Conservation (phyloP, 108 stramenopile species). For the Conticribra guillardii region DNA sequence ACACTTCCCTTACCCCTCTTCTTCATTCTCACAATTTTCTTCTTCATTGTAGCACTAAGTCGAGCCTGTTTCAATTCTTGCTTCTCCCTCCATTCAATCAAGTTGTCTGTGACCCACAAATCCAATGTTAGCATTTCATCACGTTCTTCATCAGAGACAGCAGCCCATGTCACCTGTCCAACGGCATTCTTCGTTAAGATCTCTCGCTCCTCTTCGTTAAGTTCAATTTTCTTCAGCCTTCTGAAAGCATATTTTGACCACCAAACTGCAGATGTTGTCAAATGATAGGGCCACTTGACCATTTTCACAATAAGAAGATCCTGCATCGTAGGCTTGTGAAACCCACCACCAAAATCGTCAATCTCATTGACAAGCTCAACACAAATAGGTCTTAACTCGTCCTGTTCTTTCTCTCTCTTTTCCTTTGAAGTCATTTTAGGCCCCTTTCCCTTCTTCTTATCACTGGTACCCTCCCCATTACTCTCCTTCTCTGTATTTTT, state of each 20-base stretch:
- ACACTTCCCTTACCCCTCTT: slow-evolving; percentile 3
- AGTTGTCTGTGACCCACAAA: slow-evolving; percentile 74
- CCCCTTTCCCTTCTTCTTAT: slow-evolving; percentile 52
- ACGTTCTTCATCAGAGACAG: slow-evolving; percentile 72
- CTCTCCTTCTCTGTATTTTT: slow-evolving; percentile 26
- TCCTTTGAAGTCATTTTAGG: slow-evolving; percentile 56
- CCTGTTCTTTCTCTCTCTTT: slow-evolving; percentile 66
- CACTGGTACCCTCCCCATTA: slow-evolving; percentile 23
- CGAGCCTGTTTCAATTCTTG: slow-evolving; percentile 67
- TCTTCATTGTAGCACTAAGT: slow-evolving; percentile 64
- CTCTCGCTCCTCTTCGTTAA: slow-evolving; percentile 73
- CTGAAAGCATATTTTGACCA: slow-evolving; percentile 62
- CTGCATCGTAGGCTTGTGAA: slow-evolving; percentile 82
- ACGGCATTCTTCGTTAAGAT: slow-evolving; percentile 84
- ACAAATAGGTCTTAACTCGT: slow-evolving; percentile 72
- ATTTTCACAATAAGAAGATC: slow-evolving; percentile 77
- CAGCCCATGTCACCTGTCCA: slow-evolving; percentile 77
- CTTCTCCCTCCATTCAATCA: slow-evolving; percentile 79
- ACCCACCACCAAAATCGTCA: slow-evolving; percentile 88
- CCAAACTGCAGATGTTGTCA: slow-evolving; percentile 60
- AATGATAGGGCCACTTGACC: slow-evolving; percentile 60
- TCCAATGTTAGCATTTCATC: slow-evolving; percentile 67
- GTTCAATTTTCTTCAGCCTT: slow-evolving; percentile 57
- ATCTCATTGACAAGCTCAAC: slow-evolving; percentile 73
- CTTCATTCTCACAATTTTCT: slow-evolving; percentile 50